These are phyloP conservation scores for Leccinum subgranulosum DNA, from an alignment of 768 basidiomycete genomes.

Conservation along the genomic window DNA sequence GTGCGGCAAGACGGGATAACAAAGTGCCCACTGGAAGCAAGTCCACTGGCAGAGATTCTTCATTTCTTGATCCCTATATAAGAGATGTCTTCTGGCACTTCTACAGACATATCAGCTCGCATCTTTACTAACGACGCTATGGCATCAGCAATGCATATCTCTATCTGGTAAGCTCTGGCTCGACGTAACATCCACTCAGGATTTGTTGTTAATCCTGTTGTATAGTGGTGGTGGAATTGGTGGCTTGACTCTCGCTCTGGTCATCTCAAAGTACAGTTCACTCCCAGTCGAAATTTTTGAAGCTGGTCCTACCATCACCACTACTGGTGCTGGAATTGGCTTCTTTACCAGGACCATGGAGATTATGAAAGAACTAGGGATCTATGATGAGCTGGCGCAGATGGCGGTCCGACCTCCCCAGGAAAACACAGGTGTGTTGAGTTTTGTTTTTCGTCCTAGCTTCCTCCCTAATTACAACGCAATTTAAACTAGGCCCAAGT, in stretches of 20 bases:
- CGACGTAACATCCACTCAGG: neutral
- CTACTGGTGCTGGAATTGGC: slow-evolving; percentile 43
- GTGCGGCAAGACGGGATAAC: neutral
- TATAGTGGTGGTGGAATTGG: slow-evolving; percentile 41
- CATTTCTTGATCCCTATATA: neutral
- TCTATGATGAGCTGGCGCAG: slow-evolving; percentile 32
- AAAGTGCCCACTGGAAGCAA: neutral
- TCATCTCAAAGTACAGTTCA: slow-evolving; percentile 23
- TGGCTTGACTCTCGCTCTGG: slow-evolving; percentile 33
- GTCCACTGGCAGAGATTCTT: neutral
- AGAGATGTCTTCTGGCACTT: neutral
- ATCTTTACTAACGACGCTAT: neutral
- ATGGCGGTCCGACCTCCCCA: slow-evolving; percentile 14
- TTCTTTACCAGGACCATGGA: slow-evolving; percentile 48
- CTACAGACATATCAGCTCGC: neutral
- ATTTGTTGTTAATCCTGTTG: neutral
- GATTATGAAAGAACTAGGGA: slow-evolving; percentile 36
- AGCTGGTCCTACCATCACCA: slow-evolving; percentile 35
- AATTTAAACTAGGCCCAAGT: slow-evolving; percentile 16
- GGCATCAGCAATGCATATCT: slow-evolving; percentile 11
- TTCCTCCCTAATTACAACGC: neutral
- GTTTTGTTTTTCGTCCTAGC: neutral
- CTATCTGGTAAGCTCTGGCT: slow-evolving; percentile 14
- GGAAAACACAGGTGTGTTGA: slow-evolving; percentile 18
- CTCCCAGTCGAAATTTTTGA: slow-evolving; percentile 42